Percentiles rank a stretch among this genome's conserved stretches.
phyloP scores from a whole-genome alignment of 1,139 yeast genomes.

The Suhomyces yuchorum region DNA sequence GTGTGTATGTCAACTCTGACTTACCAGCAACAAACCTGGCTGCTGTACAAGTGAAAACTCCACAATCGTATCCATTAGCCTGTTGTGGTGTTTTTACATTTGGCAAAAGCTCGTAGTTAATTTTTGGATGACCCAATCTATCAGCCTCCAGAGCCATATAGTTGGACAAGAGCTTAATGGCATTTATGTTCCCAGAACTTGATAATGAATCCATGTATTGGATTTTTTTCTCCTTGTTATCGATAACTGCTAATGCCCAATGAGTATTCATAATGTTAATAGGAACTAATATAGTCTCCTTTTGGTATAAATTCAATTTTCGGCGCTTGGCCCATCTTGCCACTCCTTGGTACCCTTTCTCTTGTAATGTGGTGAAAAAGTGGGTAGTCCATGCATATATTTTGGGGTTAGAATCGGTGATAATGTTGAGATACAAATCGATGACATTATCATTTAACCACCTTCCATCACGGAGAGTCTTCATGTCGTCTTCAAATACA shows the following conservation, averaged over 20 bases:
- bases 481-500: constrained; percentile 64
- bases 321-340: constrained; percentile 88
- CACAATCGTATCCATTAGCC: constrained; percentile 90
- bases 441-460: constrained; percentile 95
- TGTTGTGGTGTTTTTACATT: constrained; percentile 75
- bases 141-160: constrained; percentile 64
- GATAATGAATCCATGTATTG: constrained; percentile 76
- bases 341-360: constrained; percentile 79
- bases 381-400: constrained; percentile 84
- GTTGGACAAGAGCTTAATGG: constrained; percentile 54
- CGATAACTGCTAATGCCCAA: constrained; percentile 88
- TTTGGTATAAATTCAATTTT: constrained; percentile 64
- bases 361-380: constrained; percentile 71
- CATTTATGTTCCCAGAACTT: constrained; percentile 54
- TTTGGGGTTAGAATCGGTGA: constrained; percentile 43
- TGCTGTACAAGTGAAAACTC: constrained; percentile 86
- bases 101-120: constrained; percentile 34
- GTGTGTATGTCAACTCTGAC: constrained; percentile 54
- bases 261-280: constrained; percentile 81
- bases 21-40: constrained; percentile 61
- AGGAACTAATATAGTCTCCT: constrained; percentile 76
- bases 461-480: constrained; percentile 65
- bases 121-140: constrained; percentile 29
- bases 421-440: constrained; percentile 72
- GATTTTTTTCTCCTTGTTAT: constrained; percentile 59